Evolutionary conservation across 2,329 filamentous ascomycete genomes (phyloP), one percentile per base, ranked within the genome.

Genomic region (Alternaria dauci): DNA sequence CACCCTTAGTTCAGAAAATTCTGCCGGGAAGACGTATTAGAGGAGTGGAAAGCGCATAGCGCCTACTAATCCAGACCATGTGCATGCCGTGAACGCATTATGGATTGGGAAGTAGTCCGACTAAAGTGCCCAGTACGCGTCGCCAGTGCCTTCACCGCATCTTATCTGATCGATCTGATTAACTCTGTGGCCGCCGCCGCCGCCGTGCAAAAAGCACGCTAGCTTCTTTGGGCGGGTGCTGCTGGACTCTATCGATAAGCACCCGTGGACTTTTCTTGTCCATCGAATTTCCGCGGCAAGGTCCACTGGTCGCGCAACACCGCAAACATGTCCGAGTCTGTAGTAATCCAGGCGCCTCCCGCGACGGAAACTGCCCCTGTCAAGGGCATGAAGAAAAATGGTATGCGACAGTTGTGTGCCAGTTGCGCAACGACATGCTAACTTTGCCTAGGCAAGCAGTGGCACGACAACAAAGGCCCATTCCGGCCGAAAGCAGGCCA

Each of bases 401-500:
- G 92, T 94, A 83, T 26, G 43, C 41, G 54, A 46, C 34, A 3
- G 16, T 4, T 9, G 18, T 18, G n/a, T 4, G 5, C 18, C 5
- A 16, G 3, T 55, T 28, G 58, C 38, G 30, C 42, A 32, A 67
- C 57, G 55, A 41, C 51, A 43, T 44, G 44, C 67, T 71, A 42
- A 69, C 66, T 46, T 25, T 65, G 54, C 55, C 43, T 75, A 97
- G 95, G 95, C 77, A 97, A 98, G 83, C 92, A 96, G 83, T 99
- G 95, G 95, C 93, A 96, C 77, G 84, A 86, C 54, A 84, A 87
- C 28, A 94, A 93, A 78, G 91, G 90, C 65, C 88, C 95, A 1
- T 98, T 98, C 80, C 90, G 95, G 39, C 94, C 92, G 4, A 88
- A 83, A 14, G 85, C 91, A 9, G 93, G 94, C 26, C 86, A 93